phyloP scores from a whole-genome alignment of 2,329 filamentous ascomycete genomes.

The Pseudogymnoascus sp. region DNA sequence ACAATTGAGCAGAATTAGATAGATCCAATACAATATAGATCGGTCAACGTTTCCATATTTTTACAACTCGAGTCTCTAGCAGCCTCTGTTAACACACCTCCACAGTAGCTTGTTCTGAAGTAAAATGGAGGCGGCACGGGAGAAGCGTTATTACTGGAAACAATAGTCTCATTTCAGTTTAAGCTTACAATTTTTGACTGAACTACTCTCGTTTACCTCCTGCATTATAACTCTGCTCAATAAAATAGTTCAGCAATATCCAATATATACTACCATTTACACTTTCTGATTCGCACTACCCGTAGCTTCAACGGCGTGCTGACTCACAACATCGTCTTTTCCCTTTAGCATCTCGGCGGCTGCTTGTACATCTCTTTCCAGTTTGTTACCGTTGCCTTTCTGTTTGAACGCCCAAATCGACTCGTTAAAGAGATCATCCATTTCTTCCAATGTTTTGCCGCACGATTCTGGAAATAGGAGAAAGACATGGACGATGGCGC shows the following conservation, averaged over 20 bases:
- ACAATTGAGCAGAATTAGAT: neutral
- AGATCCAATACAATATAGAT: neutral
- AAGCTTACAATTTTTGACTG: neutral
- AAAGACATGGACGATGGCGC: constrained; percentile 60
- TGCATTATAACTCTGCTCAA: neutral
- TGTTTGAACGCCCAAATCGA: constrained; percentile 9
- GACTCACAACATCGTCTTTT: neutral
- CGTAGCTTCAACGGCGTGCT: neutral
- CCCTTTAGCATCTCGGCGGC: neutral
- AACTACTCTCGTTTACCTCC: neutral
- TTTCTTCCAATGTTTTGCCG: constrained; percentile 66
- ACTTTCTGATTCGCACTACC: neutral
- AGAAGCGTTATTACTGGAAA: too few species aligned
- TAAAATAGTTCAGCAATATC: neutral
- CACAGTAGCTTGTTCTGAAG: neutral
- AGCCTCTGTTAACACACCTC: too few species aligned
- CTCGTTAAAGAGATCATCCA: constrained; percentile 61
- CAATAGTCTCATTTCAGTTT: too few species aligned
- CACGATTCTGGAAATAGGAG: constrained; percentile 60
- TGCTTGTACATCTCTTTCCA: neutral
- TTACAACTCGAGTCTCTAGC: too few species aligned
- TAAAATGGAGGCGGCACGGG: neutral
- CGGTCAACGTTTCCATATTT: too few species aligned
- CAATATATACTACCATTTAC: neutral
- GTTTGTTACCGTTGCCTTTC: constrained; percentile 4